phyloP scores from a whole-genome alignment of 2,329 filamentous ascomycete genomes.

The Arthrobotrys pseudoclavata region DNA sequence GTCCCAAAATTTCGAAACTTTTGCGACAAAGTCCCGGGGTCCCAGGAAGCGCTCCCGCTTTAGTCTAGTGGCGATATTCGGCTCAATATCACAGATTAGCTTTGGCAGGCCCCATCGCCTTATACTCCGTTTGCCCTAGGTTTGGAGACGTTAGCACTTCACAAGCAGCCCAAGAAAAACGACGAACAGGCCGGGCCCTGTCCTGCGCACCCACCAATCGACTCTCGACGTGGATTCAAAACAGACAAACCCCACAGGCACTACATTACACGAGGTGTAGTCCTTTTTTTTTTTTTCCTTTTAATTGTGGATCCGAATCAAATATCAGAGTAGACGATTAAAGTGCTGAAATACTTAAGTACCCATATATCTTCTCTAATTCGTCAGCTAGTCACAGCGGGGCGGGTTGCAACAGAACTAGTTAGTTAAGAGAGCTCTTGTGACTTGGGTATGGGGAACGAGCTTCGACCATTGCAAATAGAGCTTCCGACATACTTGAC shows the following conservation, averaged over 20 bases:
- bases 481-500: constrained; percentile 14
- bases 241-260: constrained; percentile 50
- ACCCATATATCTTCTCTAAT: constrained; percentile 32
- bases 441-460: constrained; percentile 29
- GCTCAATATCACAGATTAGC: constrained; percentile 32
- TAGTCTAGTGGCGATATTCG: constrained; percentile 28
- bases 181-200: constrained; percentile 24
- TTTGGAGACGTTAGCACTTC: constrained; percentile 5
- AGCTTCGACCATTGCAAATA: constrained; percentile 29
- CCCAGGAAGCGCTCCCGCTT: constrained; percentile 28
- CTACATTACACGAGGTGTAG: constrained; percentile 40
- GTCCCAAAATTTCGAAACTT: constrained; percentile 11
- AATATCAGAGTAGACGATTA: constrained; percentile 15
- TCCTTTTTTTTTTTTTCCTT: constrained; percentile 23
- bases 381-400: constrained; percentile 47
- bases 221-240: constrained; percentile 39
- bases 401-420: constrained; percentile 51
- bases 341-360: constrained; percentile 32
- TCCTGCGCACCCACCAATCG: constrained; percentile 37
- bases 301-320: constrained; percentile 27
- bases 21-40: constrained; percentile 24
- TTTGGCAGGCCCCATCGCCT: constrained; percentile 31
- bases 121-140: constrained; percentile 25
- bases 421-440: constrained; percentile 54
- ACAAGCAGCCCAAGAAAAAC: constrained; percentile 27